phyloP scores from a whole-genome alignment of 2,329 filamentous ascomycete species.

The Microdochium paspali region DNA sequence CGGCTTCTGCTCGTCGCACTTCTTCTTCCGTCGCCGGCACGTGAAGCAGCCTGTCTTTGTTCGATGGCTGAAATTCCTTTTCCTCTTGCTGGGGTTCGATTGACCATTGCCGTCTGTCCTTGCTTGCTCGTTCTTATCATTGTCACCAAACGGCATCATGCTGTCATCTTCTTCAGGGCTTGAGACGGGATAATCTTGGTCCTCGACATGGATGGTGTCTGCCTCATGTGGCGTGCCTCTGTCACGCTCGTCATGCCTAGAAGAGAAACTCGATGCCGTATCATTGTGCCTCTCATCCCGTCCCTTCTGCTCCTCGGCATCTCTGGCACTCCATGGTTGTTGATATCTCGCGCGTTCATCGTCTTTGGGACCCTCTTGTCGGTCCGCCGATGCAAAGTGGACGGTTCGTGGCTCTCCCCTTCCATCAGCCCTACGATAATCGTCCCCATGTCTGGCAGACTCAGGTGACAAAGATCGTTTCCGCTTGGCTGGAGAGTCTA shows the following conservation, averaged over 20 bases:
- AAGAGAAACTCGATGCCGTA: neutral
- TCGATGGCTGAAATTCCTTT: conserved; percentile 83
- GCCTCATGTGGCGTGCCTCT: conserved; percentile 28
- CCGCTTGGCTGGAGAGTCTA: neutral
- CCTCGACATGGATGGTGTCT: neutral
- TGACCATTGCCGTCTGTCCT: conserved; percentile 38
- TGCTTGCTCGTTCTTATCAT: conserved; percentile 34
- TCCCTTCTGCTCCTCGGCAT: neutral
- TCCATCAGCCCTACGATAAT: conserved; percentile 34
- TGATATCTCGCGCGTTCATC: conserved; percentile 2
- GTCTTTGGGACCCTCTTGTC: conserved; percentile 2
- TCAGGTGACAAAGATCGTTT: neutral
- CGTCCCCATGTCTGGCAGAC: conserved; percentile 29
- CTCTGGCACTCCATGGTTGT: neutral
- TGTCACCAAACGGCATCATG: conserved; percentile 27
- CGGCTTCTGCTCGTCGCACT: conserved; percentile 90
- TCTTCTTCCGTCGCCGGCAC: conserved; percentile 89
- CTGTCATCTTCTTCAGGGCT: conserved; percentile 46
- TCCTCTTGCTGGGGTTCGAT: conserved; percentile 58
- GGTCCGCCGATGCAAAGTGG: conserved; percentile 10
- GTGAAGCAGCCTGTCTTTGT: conserved; percentile 96
- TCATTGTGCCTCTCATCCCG: neutral
- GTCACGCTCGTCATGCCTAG: conserved; percentile 34
- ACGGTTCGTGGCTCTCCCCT: conserved; percentile 30
- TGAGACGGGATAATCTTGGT: conserved; percentile 34